phyloP scores from a whole-genome alignment of 176 grass and related monocot genomes.

The Musa beccarii region DNA sequence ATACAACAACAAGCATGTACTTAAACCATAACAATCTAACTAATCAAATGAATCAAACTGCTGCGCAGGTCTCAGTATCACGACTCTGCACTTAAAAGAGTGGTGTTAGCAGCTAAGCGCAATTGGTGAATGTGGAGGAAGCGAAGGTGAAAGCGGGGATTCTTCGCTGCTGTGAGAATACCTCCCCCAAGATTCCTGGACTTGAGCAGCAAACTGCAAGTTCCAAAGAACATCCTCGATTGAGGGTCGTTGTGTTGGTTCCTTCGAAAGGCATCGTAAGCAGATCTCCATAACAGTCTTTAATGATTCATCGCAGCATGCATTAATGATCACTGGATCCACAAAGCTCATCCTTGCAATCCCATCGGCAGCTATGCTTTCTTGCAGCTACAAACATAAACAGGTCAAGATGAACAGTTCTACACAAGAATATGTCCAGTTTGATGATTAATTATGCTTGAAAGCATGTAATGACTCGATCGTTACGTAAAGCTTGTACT shows the following conservation, averaged over 20 bases:
- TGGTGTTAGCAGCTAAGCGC: background rate
- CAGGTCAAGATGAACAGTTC: slow-evolving; percentile 12
- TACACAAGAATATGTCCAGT: background rate
- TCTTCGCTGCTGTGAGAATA: slow-evolving; percentile 55
- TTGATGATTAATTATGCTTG: background rate
- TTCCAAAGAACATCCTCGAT: slow-evolving; percentile 96
- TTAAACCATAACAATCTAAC: background rate
- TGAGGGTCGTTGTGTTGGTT: slow-evolving; percentile 61
- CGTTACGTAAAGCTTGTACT: too few species aligned
- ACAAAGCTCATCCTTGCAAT: slow-evolving; percentile 48
- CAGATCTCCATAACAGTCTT: slow-evolving; percentile 84
- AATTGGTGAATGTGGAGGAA: background rate
- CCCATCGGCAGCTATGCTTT: slow-evolving; percentile 49
- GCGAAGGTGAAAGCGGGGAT: slow-evolving; percentile 41
- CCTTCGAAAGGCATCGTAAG: slow-evolving; percentile 73
- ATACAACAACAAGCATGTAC: background rate
- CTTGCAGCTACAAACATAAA: slow-evolving; percentile 40
- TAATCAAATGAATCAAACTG: background rate
- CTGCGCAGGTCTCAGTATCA: background rate
- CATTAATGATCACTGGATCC: slow-evolving; percentile 51
- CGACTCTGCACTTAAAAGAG: too few species aligned
- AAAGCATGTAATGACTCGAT: too few species aligned
- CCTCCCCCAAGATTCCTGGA: slow-evolving; percentile 59
- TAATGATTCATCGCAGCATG: slow-evolving; percentile 62
- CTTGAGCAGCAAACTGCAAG: slow-evolving; percentile 90